These are phyloP conservation scores for Cichorium intybus DNA, from an alignment of 140 eudicot genomes.

Conservation along the genomic window DNA sequence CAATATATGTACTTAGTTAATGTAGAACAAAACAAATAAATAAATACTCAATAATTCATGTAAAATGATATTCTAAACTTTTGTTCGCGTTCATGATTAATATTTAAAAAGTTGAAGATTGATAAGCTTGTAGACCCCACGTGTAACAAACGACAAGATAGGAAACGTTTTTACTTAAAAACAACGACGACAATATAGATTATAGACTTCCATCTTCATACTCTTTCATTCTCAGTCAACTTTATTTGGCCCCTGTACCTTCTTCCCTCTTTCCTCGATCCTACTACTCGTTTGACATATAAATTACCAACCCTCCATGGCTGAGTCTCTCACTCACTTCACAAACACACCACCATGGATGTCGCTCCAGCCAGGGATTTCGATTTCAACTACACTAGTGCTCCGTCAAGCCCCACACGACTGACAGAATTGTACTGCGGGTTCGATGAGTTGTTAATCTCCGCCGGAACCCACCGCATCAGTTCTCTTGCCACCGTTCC, in stretches of 20 bases:
- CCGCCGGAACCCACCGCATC: not conserved
- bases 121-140: constrained; percentile 3
- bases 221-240: constrained; percentile 24
- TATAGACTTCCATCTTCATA: constrained; percentile 2
- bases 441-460: constrained; percentile 36
- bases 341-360: constrained; percentile 24
- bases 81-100: not conserved
- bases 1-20: too few species aligned
- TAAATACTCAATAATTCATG: not conserved
- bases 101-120: not conserved
- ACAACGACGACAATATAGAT: constrained; percentile 25
- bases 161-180: not conserved
- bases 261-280: constrained; percentile 22
- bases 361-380: constrained; percentile 27
- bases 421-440: constrained; percentile 28
- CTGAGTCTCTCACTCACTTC: not conserved
- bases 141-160: constrained; percentile 9
- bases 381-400: constrained; percentile 52
- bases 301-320: constrained; percentile 5
- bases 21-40: not conserved
- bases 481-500: constrained; percentile 33
- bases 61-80: not conserved
- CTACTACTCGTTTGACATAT: not conserved
- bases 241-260: constrained; percentile 13
- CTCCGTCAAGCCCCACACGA: constrained; percentile 62